Base-by-base conservation (phyloP, 345 rosid species). In the Camelina neglecta region DNA sequence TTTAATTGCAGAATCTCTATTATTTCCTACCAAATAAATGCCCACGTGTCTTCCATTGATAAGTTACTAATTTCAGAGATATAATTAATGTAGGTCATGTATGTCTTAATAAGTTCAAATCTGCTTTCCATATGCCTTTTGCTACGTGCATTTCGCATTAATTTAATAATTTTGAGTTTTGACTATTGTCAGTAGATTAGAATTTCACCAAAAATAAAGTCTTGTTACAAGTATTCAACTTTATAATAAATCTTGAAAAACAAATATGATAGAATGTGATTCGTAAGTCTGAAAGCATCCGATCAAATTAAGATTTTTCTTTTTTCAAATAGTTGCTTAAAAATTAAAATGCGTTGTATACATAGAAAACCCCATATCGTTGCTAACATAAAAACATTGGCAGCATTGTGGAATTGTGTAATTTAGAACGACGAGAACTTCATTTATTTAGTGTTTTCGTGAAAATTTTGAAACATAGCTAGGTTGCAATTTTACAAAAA, bases 61-160 rank as follows among this genome's bases (percentile, higher is more conserved):
- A 71, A 21, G 80, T 18, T 71, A 7, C 61, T 71, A 59, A 62
- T 24, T 70, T 70, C 39, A 48, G 72, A 71, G 65, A 71, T 56
- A 49, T 21, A 64, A 38, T 56, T 70, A 18, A 41, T 64, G 72
- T 48, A 39, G 76, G 72, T 58, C 80, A 77, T 77, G 80, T 64
- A 71, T 77, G 75, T 71, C 75, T 76, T 15, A 26, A 55, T 56
- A 62, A 54, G 57, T 62, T 54, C 55, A 35, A 42, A 13, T 39
- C 42, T 24, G n/a, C 42, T 54, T 41, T 51, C 41, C n/a, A n/a
- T 70, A 11, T 55, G 71, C 29, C 47, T 76, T 56, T 56, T 70
- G 61, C 60, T 71, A 64, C 76, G 45, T 71, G 80, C 55, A 71
- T 64, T 71, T 29, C 55, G 39, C 55, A 64, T 58, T 65, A 56